Evolutionary conservation across 495 filamentous ascomycete species (phyloP), one percentile per base, ranked within the genome.

Genomic region (Halenospora varia): DNA sequence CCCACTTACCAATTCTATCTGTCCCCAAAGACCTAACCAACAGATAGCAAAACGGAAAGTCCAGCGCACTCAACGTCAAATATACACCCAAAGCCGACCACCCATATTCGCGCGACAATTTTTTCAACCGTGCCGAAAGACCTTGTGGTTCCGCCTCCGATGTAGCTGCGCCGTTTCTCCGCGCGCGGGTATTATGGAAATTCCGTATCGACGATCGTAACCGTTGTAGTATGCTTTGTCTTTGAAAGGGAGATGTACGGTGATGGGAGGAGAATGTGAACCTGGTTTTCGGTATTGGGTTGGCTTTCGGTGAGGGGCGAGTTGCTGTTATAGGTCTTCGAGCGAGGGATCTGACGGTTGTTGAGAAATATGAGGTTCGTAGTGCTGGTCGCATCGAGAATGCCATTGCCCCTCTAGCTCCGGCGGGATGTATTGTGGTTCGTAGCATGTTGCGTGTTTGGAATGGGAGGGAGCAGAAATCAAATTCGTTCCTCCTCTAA

Each of bases 31-130:
- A 76, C 18, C 88, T 80, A 18, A 99, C 94, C 1, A 90, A 82
- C 22, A 93, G 71, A 70, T 96, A 99, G 71, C 92, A 97, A 67
- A 99, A 89, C 0, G 94, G 94, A 62, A 97, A 96, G 66, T 99
- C 94, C 57, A 97, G 74, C 11, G 88, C 88, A 0, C 86, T 90
- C 39, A 99, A 74, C 0, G 72, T 72, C 9, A 96, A 70, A 71
- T 99, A 99, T 1, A 99, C 88, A 8, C 93, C 92, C n/a, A 96
- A 69, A 1, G 92, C 92, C 10, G 88, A 80, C 89, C 92, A 97
- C 40, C 94, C 94, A 69, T 99, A 99, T 72, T 97, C 95, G 42
- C 87, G 81, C 0, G 88, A 90, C n/a, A 97, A 78, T 63, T 89
- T 89, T 66, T 82, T 87, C 57, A 97, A 69, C 10, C 89, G 80